A percentile compares a stretch with the other conserved stretches of the same genome.
Evolutionary conservation across 139 green algal species (phyloP).

Genomic region (Closterium sp.): DNA sequence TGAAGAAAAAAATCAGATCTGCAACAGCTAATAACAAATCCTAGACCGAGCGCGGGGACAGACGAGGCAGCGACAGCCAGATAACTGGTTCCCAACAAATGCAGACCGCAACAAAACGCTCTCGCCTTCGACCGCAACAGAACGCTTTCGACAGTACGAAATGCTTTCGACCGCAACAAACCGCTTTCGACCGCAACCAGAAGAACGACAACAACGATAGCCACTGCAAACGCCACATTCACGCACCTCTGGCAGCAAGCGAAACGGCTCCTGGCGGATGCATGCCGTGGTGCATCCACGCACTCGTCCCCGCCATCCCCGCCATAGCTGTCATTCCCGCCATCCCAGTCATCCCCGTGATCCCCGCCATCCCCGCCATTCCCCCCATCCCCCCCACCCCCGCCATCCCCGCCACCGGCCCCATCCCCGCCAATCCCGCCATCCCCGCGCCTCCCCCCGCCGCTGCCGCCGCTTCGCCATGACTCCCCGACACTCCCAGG

Average conservation of each 20-base stretch:
- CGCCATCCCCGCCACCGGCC: too few relatives aligned
- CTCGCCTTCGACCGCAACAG: too few relatives aligned
- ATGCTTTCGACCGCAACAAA: too few relatives aligned
- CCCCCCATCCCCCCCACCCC: neutral
- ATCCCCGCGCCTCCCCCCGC: neutral
- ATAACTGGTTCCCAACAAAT: too few relatives aligned
- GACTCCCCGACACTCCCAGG: neutral
- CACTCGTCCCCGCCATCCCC: neutral
- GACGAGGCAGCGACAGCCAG: too few relatives aligned
- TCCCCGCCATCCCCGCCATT: neutral
- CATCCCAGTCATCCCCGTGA: neutral
- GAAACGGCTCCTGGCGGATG: slow-evolving; percentile 13
- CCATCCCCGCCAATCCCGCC: neutral
- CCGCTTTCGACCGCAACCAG: too few relatives aligned
- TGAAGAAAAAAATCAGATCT: neutral
- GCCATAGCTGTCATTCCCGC: neutral
- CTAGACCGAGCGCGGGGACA: too few relatives aligned
- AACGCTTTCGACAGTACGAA: too few relatives aligned
- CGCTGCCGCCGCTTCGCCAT: neutral
- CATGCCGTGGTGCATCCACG: slow-evolving; percentile 3
- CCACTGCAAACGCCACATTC: neutral
- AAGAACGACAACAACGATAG: too few relatives aligned
- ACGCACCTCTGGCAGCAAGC: neutral
- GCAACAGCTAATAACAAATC: too few relatives aligned
- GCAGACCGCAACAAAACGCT: too few relatives aligned